These are phyloP conservation scores for Phytophthora megakarya DNA, from an alignment of 352 stramenopile species.

Conservation along the genomic window DNA sequence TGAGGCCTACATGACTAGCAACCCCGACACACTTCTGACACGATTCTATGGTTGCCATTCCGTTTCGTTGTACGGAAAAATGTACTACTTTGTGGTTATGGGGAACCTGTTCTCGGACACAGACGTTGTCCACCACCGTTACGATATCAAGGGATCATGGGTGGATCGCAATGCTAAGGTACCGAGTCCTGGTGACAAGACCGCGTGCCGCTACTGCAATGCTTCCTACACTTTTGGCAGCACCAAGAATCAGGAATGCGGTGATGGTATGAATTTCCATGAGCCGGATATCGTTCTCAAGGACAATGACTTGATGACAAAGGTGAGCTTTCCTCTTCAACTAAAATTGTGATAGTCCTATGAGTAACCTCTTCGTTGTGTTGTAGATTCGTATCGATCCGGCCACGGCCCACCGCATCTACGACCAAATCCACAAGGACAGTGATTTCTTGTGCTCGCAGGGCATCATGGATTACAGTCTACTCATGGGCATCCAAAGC, in stretches of 20 bases:
- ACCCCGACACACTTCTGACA: conserved; percentile 85
- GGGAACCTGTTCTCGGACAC: conserved; percentile 90
- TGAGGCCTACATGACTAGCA: conserved; percentile 82
- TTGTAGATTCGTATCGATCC: conserved; percentile 79
- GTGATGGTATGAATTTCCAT: conserved; percentile 87
- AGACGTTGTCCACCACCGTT: conserved; percentile 87
- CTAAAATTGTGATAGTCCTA: not conserved
- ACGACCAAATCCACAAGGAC: conserved; percentile 89
- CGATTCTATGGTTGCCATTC: conserved; percentile 91
- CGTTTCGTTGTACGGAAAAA: conserved; percentile 89
- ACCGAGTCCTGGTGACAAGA: conserved; percentile 77
- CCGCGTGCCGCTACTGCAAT: conserved; percentile 87
- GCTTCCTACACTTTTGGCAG: conserved; percentile 88
- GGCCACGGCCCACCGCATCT: conserved; percentile 78
- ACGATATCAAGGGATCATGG: conserved; percentile 93
- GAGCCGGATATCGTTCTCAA: conserved; percentile 89
- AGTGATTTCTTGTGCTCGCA: conserved; percentile 88
- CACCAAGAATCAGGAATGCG: conserved; percentile 85
- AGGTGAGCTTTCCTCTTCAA: conserved; percentile 40
- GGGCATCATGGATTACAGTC: conserved; percentile 93
- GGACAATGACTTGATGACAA: conserved; percentile 91
- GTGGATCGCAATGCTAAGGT: conserved; percentile 88
- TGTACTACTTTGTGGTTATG: conserved; percentile 95
- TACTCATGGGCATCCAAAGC: conserved; percentile 91
- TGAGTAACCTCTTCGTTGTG: conserved; percentile 6